Evolutionary conservation across 2,329 filamentous ascomycete species (phyloP).

Genomic region (Rutstroemia sp.): DNA sequence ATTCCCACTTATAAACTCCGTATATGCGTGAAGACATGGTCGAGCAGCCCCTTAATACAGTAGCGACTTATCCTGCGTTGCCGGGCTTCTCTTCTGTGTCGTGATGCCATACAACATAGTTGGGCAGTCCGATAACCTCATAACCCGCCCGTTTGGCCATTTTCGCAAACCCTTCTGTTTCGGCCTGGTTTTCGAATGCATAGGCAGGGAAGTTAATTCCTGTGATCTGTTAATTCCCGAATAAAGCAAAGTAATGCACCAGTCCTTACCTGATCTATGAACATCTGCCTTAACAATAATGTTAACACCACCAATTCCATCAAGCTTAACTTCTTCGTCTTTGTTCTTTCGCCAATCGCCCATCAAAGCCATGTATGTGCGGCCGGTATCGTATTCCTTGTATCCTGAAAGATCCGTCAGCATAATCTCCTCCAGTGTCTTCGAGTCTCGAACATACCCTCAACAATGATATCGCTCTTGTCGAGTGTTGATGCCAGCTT

Average conservation of each 20-base stretch:
- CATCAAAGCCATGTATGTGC: constrained; percentile 83
- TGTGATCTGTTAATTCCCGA: constrained; percentile 33
- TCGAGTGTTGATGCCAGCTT: constrained; percentile 66
- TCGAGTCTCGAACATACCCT: constrained; percentile 48
- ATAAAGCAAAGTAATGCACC: background rate
- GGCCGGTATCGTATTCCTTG: constrained; percentile 84
- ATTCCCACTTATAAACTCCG: constrained; percentile 24
- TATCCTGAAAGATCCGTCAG: constrained; percentile 53
- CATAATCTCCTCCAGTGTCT: background rate
- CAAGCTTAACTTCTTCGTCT: constrained; percentile 84
- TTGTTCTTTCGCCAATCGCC: constrained; percentile 91
- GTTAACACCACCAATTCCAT: constrained; percentile 94
- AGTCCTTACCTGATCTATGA: constrained; percentile 71
- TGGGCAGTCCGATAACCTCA: constrained; percentile 83
- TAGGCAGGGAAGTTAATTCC: constrained; percentile 98
- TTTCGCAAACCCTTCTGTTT: constrained; percentile 97
- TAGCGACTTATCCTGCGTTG: constrained; percentile 40
- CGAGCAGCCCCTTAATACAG: constrained; percentile 18
- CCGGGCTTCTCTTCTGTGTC: constrained; percentile 93
- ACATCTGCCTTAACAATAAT: constrained; percentile 98
- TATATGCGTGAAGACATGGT: constrained; percentile 28
- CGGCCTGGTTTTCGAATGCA: constrained; percentile 96
- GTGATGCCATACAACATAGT: constrained; percentile 98
- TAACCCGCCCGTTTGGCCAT: constrained; percentile 98
- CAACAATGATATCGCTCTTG: constrained; percentile 78